Conservation (phyloP, 805 yeast genomes). For the Starmerella vitae region DNA sequence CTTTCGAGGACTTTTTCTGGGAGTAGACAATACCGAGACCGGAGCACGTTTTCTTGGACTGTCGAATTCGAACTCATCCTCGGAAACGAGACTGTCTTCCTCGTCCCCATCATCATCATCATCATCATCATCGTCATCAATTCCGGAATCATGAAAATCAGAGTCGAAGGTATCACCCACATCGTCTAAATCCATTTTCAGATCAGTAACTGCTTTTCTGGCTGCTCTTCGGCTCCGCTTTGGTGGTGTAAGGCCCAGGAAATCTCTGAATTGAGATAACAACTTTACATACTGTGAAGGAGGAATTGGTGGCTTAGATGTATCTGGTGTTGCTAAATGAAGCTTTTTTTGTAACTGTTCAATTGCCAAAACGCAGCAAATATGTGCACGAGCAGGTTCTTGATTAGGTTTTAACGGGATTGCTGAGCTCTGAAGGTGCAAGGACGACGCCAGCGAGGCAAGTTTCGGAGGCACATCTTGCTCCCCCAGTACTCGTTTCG, state of each 20-base stretch:
- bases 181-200: constrained; percentile 3
- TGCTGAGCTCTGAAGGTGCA: constrained; percentile 14
- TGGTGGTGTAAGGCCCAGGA: constrained; percentile 4
- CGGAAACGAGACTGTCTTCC: not conserved
- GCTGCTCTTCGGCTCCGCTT: not conserved
- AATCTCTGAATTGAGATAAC: constrained; percentile 11
- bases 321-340: constrained; percentile 9
- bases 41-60: not conserved
- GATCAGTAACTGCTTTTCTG: not conserved
- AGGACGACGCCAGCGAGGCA: constrained; percentile 8
- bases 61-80: not conserved
- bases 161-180: no score
- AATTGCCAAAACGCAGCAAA: constrained; percentile 20
- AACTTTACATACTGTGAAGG: constrained; percentile 14
- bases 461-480: constrained; percentile 11
- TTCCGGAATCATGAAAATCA: not conserved
- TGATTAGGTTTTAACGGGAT: constrained; percentile 18
- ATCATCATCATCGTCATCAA: not conserved
- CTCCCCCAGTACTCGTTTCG: constrained; percentile 1
- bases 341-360: constrained; percentile 10
- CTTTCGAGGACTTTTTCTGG: constrained; percentile 8
- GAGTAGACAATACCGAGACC: constrained; percentile 5
- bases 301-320: constrained; percentile 17
- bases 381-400: constrained; percentile 20
- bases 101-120: constrained; percentile 1